Evolutionary conservation across 768 basidiomycete species (phyloP).

Genomic region (Cystobasidium ongulense): DNA sequence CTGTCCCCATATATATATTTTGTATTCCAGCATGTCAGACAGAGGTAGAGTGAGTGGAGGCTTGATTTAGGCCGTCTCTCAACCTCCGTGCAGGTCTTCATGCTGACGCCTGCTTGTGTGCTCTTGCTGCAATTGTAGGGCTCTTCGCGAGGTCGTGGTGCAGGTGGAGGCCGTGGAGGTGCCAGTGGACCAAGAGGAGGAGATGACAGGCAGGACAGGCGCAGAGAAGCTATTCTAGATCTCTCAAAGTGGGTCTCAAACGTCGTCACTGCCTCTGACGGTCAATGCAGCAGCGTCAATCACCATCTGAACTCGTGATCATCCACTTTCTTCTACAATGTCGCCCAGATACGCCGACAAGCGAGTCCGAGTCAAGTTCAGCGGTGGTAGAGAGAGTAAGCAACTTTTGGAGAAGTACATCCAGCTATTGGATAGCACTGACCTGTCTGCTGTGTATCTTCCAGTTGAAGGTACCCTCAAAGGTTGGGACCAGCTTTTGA

Average conservation of each 20-base stretch:
- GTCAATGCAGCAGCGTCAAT: no score
- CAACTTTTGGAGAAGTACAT: no score
- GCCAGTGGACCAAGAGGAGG: constrained; percentile 8
- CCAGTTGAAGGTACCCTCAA: constrained; percentile 87
- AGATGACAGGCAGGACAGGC: not conserved
- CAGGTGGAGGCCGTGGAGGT: constrained; percentile 8
- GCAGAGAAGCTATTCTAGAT: constrained; percentile 32
- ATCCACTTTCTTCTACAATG: not conserved
- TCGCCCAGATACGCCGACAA: constrained; percentile 29
- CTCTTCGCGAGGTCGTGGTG: constrained; percentile 7
- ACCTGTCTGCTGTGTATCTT: not conserved
- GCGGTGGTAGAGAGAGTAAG: constrained; percentile 89
- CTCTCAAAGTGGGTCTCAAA: constrained; percentile 12
- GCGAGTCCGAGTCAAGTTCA: constrained; percentile 88
- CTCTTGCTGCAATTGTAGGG: not conserved
- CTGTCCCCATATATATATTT: not conserved
- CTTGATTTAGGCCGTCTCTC: not conserved
- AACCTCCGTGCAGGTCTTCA: not conserved
- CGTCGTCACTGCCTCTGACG: no score
- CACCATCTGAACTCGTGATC: not conserved
- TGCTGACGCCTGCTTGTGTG: not conserved
- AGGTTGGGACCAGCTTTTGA: constrained; percentile 90
- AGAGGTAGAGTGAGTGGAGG: constrained; percentile 9
- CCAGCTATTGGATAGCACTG: not conserved
- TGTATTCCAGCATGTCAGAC: constrained; percentile 4